Conservation (phyloP, 768 basidiomycete species). For the Pleurotus djamor region DNA sequence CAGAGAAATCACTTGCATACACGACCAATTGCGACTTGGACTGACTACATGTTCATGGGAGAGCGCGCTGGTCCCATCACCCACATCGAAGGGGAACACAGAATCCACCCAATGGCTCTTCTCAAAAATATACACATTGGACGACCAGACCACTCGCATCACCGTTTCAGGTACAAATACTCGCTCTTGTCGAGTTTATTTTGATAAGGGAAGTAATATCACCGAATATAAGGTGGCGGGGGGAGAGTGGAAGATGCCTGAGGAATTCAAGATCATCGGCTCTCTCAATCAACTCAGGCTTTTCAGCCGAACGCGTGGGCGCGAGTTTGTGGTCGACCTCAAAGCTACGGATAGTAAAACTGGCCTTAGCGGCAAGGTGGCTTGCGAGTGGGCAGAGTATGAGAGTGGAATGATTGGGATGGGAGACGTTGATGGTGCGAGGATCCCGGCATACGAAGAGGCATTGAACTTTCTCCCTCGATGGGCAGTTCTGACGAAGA, state of each 20-base stretch:
- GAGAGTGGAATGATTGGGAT: conserved; percentile 39
- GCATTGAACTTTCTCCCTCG: conserved; percentile 44
- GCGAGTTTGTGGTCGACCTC: conserved; percentile 43
- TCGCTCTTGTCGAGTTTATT: conserved; percentile 59
- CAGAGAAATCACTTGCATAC: conserved; percentile 28
- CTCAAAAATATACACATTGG: conserved; percentile 25
- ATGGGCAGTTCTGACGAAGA: conserved; percentile 47
- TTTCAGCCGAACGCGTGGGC: conserved; percentile 53
- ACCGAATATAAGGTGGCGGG: conserved; percentile 36
- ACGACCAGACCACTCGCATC: conserved; percentile 46
- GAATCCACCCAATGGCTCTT: no score
- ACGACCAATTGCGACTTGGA: conserved; percentile 23
- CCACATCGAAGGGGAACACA: conserved; percentile 16
- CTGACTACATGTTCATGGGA: conserved; percentile 51
- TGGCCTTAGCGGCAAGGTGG: conserved; percentile 33
- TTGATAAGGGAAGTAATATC: conserved; percentile 43
- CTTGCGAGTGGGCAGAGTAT: conserved; percentile 58
- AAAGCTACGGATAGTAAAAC: conserved; percentile 25
- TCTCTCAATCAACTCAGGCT: conserved; percentile 32
- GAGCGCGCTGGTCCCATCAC: conserved; percentile 34
- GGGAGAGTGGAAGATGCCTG: conserved; percentile 28
- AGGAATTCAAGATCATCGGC: conserved; percentile 36
- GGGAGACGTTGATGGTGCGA: conserved; percentile 17
- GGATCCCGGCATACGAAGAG: conserved; percentile 54
- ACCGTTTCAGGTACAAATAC: conserved; percentile 56